A percentile compares a stretch with the other conserved stretches of the same genome.
phyloP scores from a whole-genome alignment of 495 filamentous ascomycete genomes.

The Cercophora sp. region DNA sequence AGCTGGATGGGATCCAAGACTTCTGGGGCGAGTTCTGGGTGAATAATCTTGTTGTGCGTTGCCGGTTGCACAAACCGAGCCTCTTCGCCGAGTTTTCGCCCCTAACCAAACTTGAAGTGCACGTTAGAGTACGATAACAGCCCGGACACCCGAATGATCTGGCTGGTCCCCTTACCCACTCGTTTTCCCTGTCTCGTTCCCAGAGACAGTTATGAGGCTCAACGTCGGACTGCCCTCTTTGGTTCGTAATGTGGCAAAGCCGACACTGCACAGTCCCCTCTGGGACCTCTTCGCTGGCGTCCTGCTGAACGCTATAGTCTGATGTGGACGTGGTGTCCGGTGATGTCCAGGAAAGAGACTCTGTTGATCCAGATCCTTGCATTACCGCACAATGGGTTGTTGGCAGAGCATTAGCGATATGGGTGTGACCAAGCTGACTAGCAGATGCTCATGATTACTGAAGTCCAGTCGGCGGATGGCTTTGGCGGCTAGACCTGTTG shows the following conservation, averaged over 20 bases:
- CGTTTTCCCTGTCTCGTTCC: constrained; percentile 16
- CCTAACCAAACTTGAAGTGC: constrained; percentile 24
- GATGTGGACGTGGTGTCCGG: background rate
- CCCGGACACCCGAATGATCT: too few species aligned
- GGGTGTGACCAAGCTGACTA: too few species aligned
- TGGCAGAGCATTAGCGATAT: too few species aligned
- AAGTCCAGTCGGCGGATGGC: too few species aligned
- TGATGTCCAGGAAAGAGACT: background rate
- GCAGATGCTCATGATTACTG: too few species aligned
- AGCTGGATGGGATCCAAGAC: background rate
- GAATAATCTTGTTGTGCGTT: constrained; percentile 18
- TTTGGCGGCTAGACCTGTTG: too few species aligned
- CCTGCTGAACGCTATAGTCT: background rate
- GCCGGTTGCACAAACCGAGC: constrained; percentile 21
- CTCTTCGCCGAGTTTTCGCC: constrained; percentile 17
- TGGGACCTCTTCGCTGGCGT: constrained; percentile 1
- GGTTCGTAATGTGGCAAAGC: constrained; percentile 7
- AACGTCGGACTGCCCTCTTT: background rate
- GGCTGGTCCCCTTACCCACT: too few species aligned
- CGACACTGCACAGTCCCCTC: constrained; percentile 10
- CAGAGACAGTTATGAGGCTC: background rate
- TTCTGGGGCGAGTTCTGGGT: background rate
- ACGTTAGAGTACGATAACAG: too few species aligned
- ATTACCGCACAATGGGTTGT: too few species aligned
- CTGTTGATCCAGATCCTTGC: background rate